These are phyloP conservation scores for Gynochthodes officinalis DNA, from an alignment of 257 asterid genomes.

Conservation along the genomic window DNA sequence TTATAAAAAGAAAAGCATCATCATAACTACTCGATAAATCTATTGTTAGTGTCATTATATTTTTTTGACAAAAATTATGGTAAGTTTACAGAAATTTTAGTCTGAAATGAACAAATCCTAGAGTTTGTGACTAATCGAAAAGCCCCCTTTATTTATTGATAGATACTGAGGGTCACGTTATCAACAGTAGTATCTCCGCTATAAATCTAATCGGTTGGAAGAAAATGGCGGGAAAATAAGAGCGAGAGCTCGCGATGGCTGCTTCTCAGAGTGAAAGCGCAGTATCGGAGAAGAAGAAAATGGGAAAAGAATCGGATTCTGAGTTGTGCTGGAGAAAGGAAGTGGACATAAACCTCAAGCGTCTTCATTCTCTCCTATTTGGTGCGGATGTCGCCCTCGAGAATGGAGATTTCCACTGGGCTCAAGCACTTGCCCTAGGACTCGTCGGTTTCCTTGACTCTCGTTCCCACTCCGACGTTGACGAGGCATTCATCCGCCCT, in stretches of 20 bases:
- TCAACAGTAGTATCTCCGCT: too few species aligned
- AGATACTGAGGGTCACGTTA: too few species aligned
- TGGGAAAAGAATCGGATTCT: constrained; percentile 33
- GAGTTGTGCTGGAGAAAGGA: constrained; percentile 76
- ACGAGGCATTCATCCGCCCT: constrained; percentile 71
- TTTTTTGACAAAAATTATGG: too few species aligned
- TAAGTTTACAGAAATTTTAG: too few species aligned
- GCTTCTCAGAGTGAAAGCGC: constrained; percentile 18
- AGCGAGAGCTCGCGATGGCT: constrained; percentile 19
- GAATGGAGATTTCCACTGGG: constrained; percentile 64
- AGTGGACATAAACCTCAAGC: constrained; percentile 66
- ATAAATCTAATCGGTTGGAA: too few species aligned
- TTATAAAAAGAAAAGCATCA: too few species aligned
- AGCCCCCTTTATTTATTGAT: too few species aligned
- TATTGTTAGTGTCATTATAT: too few species aligned
- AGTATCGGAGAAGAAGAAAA: constrained; percentile 23
- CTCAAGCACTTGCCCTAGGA: constrained; percentile 64
- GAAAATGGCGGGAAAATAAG: constrained; percentile 79
- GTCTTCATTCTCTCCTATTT: constrained; percentile 83
- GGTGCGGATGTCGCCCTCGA: constrained; percentile 80
- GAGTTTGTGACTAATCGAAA: too few species aligned
- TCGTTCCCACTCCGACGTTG: constrained; percentile 51
- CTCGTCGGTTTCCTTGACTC: constrained; percentile 96
- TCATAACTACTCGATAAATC: too few species aligned
- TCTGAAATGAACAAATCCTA: too few species aligned